Evolutionary conservation across 1,139 yeast species (phyloP).

Genomic region (Debaryomyces subglobosus): DNA sequence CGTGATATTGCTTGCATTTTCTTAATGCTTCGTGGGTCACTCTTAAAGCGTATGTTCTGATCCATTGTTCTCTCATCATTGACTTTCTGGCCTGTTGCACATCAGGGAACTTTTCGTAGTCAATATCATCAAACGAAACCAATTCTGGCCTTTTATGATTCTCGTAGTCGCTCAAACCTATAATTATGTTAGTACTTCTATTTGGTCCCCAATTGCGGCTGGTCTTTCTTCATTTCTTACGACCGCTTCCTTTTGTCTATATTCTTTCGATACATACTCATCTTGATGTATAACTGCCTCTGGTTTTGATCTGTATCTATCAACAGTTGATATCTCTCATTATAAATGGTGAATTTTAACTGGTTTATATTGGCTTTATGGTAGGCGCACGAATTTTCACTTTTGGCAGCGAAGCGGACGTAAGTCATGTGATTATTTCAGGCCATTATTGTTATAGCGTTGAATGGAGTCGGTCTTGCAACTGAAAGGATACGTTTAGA

Average conservation of each 20-base stretch:
- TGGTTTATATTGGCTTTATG: conserved; percentile 16
- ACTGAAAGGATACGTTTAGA: neutral
- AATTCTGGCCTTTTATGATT: conserved; percentile 69
- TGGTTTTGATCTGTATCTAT: neutral
- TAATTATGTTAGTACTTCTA: conserved; percentile 2
- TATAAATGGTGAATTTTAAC: conserved; percentile 25
- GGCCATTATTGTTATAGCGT: neutral
- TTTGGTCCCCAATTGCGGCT: neutral
- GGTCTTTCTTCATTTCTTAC: neutral
- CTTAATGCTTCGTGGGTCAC: conserved; percentile 74
- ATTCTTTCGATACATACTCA: conserved; percentile 10
- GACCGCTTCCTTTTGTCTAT: neutral
- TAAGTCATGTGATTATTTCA: conserved; percentile 2
- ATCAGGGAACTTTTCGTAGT: conserved; percentile 66
- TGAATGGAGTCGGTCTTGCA: neutral
- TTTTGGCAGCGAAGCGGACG: neutral
- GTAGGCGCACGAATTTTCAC: conserved; percentile 4
- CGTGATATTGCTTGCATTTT: conserved; percentile 75
- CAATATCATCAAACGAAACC: conserved; percentile 83
- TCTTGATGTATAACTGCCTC: conserved; percentile 4
- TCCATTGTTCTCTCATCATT: conserved; percentile 79
- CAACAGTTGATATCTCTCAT: conserved; percentile 8
- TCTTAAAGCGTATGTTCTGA: conserved; percentile 68
- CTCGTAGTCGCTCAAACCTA: conserved; percentile 43
- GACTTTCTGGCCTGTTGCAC: conserved; percentile 76